A percentile compares a stretch with the other conserved stretches of the same genome.
Evolutionary conservation across 345 rosid species (phyloP).

Genomic region (Pistacia atlantica): DNA sequence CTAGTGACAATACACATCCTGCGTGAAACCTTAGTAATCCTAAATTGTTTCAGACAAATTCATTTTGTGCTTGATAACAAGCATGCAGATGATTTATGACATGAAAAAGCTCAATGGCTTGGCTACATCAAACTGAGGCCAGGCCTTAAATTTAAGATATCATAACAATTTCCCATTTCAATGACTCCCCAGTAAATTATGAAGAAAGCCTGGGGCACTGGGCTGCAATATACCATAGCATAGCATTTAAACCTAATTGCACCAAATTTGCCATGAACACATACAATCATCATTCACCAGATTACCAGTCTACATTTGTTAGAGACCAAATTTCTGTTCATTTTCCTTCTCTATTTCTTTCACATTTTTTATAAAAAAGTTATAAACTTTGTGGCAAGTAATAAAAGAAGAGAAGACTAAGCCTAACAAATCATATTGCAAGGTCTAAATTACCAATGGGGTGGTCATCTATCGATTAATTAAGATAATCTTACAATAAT

Average conservation of each 20-base stretch:
- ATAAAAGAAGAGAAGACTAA: too few relatives aligned
- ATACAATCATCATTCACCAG: background rate
- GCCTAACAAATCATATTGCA: too few relatives aligned
- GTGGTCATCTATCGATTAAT: too few relatives aligned
- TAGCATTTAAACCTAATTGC: background rate
- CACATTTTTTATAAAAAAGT: too few relatives aligned
- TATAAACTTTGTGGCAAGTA: too few relatives aligned
- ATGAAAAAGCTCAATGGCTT: slow-evolving; percentile 2
- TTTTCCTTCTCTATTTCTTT: background rate
- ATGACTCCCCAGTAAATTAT: background rate
- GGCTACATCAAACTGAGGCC: background rate
- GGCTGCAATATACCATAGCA: background rate
- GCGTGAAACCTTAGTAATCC: background rate
- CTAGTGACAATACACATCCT: background rate
- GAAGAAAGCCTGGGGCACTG: background rate
- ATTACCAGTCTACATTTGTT: background rate
- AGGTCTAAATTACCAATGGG: too few relatives aligned
- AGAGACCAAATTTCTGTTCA: background rate
- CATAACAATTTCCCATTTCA: background rate
- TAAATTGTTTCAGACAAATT: background rate
- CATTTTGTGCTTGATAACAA: background rate
- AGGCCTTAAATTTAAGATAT: background rate
- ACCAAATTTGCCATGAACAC: background rate
- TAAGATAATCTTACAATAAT: too few relatives aligned
- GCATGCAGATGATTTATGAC: background rate